phyloP scores from a whole-genome alignment of 169 alveolate species.

The Eimeria nieschulzi region DNA sequence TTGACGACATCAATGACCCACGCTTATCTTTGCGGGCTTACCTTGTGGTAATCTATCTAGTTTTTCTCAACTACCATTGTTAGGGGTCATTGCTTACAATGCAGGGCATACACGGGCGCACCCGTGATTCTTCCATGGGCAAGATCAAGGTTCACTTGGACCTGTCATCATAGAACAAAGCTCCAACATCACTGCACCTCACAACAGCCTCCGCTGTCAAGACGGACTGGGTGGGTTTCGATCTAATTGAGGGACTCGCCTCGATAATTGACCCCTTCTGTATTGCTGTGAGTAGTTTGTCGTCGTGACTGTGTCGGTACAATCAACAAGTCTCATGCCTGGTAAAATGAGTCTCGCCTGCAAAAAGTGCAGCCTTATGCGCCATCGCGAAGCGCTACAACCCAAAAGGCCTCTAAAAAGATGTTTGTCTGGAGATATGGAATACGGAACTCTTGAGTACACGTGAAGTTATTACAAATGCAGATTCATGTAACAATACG shows the following conservation, averaged over 20 bases:
- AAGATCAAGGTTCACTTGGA: conserved; percentile 51
- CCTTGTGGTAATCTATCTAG: conserved; percentile 16
- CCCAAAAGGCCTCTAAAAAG: background rate
- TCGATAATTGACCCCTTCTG: conserved; percentile 23
- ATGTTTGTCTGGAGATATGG: conserved; percentile 3
- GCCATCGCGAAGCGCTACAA: background rate
- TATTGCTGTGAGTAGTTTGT: conserved; percentile 20
- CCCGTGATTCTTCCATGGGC: conserved; percentile 44
- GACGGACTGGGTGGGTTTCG: conserved; percentile 62
- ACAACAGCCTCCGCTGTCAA: conserved; percentile 58
- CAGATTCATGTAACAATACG: no score
- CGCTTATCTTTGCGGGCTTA: conserved; percentile 47
- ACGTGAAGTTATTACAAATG: background rate
- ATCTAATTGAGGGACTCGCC: conserved; percentile 4
- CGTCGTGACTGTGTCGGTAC: conserved; percentile 23
- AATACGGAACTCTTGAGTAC: conserved; percentile 3
- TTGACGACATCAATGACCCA: conserved; percentile 60
- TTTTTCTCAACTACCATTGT: background rate
- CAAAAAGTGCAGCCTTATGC: conserved; percentile 53
- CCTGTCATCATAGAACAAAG: background rate
- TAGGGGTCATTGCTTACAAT: background rate
- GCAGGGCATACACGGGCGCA: conserved; percentile 56
- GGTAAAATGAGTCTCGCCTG: conserved; percentile 1
- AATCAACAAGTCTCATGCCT: background rate
- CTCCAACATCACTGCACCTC: background rate